These are phyloP conservation scores for Tephrocybe rancida DNA, from an alignment of 768 basidiomycete species.

Conservation along the genomic window DNA sequence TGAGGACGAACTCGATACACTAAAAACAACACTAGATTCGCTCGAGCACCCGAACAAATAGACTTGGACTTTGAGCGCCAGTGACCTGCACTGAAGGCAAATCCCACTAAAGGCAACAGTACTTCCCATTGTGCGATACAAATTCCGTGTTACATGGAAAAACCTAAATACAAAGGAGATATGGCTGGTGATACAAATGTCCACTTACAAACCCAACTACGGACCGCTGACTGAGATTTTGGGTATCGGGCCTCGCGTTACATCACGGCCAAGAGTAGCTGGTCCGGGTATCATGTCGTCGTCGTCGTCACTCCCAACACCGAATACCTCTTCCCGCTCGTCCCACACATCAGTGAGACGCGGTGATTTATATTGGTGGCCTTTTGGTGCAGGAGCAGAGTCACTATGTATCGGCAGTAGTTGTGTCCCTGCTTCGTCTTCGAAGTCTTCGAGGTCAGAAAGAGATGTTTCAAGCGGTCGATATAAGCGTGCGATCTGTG, in stretches of 20 bases:
- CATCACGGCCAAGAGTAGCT: not conserved
- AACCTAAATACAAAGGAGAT: slow-evolving; percentile 13
- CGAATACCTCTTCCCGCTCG: slow-evolving; percentile 76
- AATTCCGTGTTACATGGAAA: slow-evolving; percentile 6
- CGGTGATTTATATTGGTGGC: slow-evolving; percentile 28
- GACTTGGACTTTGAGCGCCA: not conserved
- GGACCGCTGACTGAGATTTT: slow-evolving; percentile 19
- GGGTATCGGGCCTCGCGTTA: slow-evolving; percentile 18
- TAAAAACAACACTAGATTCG: slow-evolving; percentile 37
- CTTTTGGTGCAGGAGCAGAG: slow-evolving; percentile 25
- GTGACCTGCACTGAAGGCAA: too few species aligned
- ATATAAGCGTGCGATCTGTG: slow-evolving; percentile 77
- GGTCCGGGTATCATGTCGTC: slow-evolving; percentile 23
- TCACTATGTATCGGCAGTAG: slow-evolving; percentile 57
- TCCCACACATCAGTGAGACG: slow-evolving; percentile 74
- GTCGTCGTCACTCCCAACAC: slow-evolving; percentile 66
- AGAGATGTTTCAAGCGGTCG: slow-evolving; percentile 59
- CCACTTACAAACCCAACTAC: slow-evolving; percentile 1
- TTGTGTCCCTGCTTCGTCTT: slow-evolving; percentile 49
- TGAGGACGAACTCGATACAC: slow-evolving; percentile 40
- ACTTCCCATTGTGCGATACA: too few species aligned
- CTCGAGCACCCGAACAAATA: slow-evolving; percentile 15
- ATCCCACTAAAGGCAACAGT: not conserved
- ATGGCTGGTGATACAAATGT: slow-evolving; percentile 13
- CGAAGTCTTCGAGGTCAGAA: slow-evolving; percentile 60